Conservation (phyloP, 1,284 basidiomycete genomes). For the Trametes sp. region DNA sequence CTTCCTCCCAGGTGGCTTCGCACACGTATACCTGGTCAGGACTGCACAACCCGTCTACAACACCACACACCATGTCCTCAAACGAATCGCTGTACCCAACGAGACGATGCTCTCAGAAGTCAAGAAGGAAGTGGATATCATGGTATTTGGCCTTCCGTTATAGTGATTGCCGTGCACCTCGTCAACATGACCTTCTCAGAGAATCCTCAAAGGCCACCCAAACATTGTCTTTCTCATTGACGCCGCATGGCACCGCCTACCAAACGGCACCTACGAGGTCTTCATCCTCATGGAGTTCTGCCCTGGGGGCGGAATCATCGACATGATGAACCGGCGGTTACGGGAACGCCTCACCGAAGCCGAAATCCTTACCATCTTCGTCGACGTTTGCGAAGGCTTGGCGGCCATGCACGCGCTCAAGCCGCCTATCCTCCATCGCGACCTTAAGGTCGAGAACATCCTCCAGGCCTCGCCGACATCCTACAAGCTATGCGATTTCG, state of each 20-base stretch:
- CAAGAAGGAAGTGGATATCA: conserved; percentile 97
- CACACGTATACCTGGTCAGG: conserved; percentile 96
- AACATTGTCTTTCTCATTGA: conserved; percentile 96
- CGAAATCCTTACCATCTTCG: conserved; percentile 98
- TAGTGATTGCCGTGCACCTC: conserved; percentile 28
- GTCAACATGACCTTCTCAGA: conserved; percentile 51
- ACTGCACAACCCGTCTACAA: conserved; percentile 88
- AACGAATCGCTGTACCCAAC: conserved; percentile 94
- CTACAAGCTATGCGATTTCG: conserved; percentile 99
- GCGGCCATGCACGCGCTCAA: conserved; percentile 95
- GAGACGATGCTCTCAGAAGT: conserved; percentile 93
- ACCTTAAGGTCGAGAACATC: conserved; percentile 99
- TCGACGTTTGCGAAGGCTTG: conserved; percentile 93
- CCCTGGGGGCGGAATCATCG: conserved; percentile 95
- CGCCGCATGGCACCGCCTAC: conserved; percentile 87
- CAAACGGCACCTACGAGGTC: conserved; percentile 90
- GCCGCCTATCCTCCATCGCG: conserved; percentile 92
- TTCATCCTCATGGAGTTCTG: conserved; percentile 99
- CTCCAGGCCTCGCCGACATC: conserved; percentile 78
- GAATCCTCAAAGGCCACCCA: conserved; percentile 87
- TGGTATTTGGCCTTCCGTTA: conserved; percentile 67
- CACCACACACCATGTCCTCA: conserved; percentile 95
- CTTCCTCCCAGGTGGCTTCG: conserved; percentile 85
- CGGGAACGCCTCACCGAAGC: conserved; percentile 93
- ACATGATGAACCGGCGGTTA: conserved; percentile 97